Evolutionary conservation across 1,139 yeast genomes (phyloP), one percentile per base, ranked within the genome.

Genomic region (Pichiaceae sp.): DNA sequence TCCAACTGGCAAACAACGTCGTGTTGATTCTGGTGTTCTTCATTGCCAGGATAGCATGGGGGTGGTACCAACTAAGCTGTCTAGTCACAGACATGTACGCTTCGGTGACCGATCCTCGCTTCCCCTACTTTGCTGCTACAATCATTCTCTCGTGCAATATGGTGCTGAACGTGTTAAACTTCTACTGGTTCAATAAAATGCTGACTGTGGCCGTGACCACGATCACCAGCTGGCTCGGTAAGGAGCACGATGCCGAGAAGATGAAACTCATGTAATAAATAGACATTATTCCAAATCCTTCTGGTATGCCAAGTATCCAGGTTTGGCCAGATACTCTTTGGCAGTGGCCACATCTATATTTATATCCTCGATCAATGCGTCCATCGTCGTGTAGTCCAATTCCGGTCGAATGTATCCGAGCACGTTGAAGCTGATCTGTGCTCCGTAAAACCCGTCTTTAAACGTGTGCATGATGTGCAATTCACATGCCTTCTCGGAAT

Each of bases 331-430:
- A 15, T 39, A 38, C 21, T 45, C 38, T 15, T 40, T 14, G 0
- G 96, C 87, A 23, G 80, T 77, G 40, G 68, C 62, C 26, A 89
- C 85, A 56, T 93, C 99, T 23, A 69, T 64, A 41, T 84, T 72
- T 36, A 93, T 93, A 57, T 91, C 98, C 28, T 73, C 73, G 37
- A 89, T 85, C 49, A 93, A 65, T 0, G 93, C 95, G 46, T 91
- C 96, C 46, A 78, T 69, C 4, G 95, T 78, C 11, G 87, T 81
- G 54, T 87, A 93, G 55, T 89, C 74, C 49, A 86, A 68, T 56
- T 93, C 97, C 0, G 96, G 95, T 44, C 99, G 72, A 32, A 93
- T 75, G 56, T 84, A 89, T 0, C 98, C 99, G 48, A 89, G 66
- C 3, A 93, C 76, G 31, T 69, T 70, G 49, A 83, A 76, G 43